phyloP scores from a whole-genome alignment of 306 rosid genomes.

The Trifolium pratense region DNA sequence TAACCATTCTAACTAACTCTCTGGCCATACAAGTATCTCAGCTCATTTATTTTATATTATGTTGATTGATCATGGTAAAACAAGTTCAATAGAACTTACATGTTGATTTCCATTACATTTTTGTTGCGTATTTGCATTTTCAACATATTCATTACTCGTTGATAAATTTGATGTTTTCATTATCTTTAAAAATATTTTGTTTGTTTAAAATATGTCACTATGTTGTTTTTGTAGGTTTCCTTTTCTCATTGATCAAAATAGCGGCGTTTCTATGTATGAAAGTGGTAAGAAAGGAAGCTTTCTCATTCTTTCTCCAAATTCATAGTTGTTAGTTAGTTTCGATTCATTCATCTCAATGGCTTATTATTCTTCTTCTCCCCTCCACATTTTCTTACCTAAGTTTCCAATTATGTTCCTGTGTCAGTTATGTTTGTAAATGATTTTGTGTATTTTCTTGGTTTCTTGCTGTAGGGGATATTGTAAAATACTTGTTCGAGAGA shows the following conservation, averaged over 20 bases:
- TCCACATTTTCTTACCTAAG: slow-evolving; percentile 11
- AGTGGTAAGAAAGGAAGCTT: slow-evolving; percentile 66
- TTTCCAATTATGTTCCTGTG: background rate
- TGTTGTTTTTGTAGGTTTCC: slow-evolving; percentile 75
- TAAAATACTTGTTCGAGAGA: slow-evolving; percentile 75
- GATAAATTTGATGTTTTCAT: slow-evolving; percentile 2
- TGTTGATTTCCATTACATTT: slow-evolving; percentile 27
- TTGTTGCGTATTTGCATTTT: slow-evolving; percentile 4
- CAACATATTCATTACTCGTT: slow-evolving; percentile 1
- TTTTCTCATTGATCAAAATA: slow-evolving; percentile 75
- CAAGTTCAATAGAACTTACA: slow-evolving; percentile 7
- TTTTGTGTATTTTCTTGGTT: slow-evolving; percentile 33
- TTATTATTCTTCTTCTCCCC: background rate
- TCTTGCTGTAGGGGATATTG: slow-evolving; percentile 76
- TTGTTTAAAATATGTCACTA: slow-evolving; percentile 13
- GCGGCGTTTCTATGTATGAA: slow-evolving; percentile 73
- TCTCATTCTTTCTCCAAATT: slow-evolving; percentile 28
- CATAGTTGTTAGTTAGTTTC: slow-evolving; percentile 19
- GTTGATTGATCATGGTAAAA: slow-evolving; percentile 6
- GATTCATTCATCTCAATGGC: slow-evolving; percentile 3
- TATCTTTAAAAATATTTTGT: slow-evolving; percentile 31
- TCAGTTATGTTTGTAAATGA: slow-evolving; percentile 21
- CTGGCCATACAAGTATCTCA: background rate
- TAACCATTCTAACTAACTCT: background rate
- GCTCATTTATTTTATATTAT: background rate